A percentile compares a stretch with the other conserved stretches of the same genome.
Conservation (phyloP, 441 rosid genomes). For the Aleurites moluccanus region DNA sequence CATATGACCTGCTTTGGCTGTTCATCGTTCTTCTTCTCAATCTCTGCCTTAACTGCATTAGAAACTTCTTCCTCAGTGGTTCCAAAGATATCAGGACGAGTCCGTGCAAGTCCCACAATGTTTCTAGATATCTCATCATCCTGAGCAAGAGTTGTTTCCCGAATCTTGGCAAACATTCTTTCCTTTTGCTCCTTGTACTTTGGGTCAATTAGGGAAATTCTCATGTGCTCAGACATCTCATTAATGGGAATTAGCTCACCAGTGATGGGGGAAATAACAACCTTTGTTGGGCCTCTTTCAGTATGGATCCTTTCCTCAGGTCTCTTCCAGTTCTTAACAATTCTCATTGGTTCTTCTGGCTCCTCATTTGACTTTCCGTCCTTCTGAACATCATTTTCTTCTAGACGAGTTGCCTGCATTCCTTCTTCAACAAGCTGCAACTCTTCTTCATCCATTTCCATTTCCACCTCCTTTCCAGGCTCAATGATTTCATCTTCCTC, state of each 20-base stretch:
- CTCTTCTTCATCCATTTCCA: slow-evolving; percentile 99
- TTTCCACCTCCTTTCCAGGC: slow-evolving; percentile 90
- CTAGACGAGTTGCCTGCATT: slow-evolving; percentile 73
- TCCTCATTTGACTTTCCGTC: slow-evolving; percentile 47
- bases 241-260: slow-evolving; percentile 87
- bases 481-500: slow-evolving; percentile 79
- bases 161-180: slow-evolving; percentile 98
- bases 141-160: slow-evolving; percentile 96
- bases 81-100: slow-evolving; percentile 97
- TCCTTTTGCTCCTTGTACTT: slow-evolving; percentile 98
- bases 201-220: slow-evolving; percentile 96
- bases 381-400: slow-evolving; percentile 52
- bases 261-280: slow-evolving; percentile 93
- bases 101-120: slow-evolving; percentile 88
- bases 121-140: slow-evolving; percentile 98
- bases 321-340: slow-evolving; percentile 97
- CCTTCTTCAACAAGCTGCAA: slow-evolving; percentile 95
- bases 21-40: slow-evolving; percentile 98
- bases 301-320: slow-evolving; percentile 89
- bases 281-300: slow-evolving; percentile 89
- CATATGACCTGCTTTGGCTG: slow-evolving; percentile 99
- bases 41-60: slow-evolving; percentile 98
- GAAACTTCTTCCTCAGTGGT: slow-evolving; percentile 99
- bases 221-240: slow-evolving; percentile 99
- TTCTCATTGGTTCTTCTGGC: slow-evolving; percentile 86